Evolutionary conservation across 2,329 filamentous ascomycete species (phyloP), one percentile per base, ranked within the genome.

Genomic region (Penicillium rolfsii): DNA sequence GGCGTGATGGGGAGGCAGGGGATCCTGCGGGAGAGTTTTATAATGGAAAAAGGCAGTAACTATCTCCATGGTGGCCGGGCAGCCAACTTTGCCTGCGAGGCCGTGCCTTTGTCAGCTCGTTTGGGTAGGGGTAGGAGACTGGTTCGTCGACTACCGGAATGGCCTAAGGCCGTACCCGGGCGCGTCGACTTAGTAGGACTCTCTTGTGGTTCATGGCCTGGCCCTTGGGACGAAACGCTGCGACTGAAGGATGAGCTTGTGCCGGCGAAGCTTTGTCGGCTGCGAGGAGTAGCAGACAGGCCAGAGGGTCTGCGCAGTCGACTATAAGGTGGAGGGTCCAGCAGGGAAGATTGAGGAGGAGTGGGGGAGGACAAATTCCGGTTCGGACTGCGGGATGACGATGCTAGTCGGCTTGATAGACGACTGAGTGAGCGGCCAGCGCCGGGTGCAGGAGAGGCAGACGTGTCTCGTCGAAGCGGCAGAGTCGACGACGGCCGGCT

Each of bases 241-340:
- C 70, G 71, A 35, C 68, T 71, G 52, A 76, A 74, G 16, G 70
- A 64, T 2, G 62, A 54, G 19, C 56, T 26, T 14, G 67, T 45
- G 3, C 75, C 75, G 12, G 76, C 73, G 63, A 74, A 77, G 66
- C 78, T 79, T 60, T 76, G 74, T 48, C 76, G 72, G 61, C 66
- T 77, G 57, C 77, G 76, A 28, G 76, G 74, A 6, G 69, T 68
- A 46, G 70, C 74, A 4, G 65, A 45, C 30, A 77, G 58, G 2
- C 60, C 64, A 1, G 70, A 58, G 9, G 67, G 64, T 57, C 73
- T 71, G 55, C 72, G 73, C 30, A 79, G 74, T 58, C 79, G 77
- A 67, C 74, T 75, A 62, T 79, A 79, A 26, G 76, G 76, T 11
- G 76, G 76, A n/a, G 77, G 76, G 54, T 79, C 76, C n/a, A 78